Conservation (phyloP, 345 rosid species). For the Jatropha curcas region DNA sequence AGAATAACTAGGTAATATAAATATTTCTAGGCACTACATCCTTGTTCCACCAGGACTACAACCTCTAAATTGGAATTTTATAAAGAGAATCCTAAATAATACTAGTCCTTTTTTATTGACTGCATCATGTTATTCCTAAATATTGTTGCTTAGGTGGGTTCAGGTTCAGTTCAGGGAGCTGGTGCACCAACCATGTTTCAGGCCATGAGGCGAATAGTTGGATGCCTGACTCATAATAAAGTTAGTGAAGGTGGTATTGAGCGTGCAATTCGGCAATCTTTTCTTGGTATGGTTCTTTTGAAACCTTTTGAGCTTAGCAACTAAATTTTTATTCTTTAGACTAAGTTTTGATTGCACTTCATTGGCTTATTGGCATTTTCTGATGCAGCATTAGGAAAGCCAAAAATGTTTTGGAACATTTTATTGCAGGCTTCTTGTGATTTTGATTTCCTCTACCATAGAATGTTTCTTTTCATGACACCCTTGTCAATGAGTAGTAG, state of each 20-base stretch:
- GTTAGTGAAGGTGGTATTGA: slow-evolving; percentile 61
- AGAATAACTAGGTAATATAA: background rate
- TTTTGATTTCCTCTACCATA: background rate
- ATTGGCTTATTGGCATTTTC: background rate
- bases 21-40: background rate
- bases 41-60: background rate
- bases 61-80: background rate
- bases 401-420: background rate
- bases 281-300: slow-evolving; percentile 60
- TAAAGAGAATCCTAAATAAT: background rate
- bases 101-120: background rate
- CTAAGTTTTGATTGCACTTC: background rate
- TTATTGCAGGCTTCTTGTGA: background rate
- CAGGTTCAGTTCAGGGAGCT: slow-evolving; percentile 88
- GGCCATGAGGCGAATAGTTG: slow-evolving; percentile 81
- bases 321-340: background rate
- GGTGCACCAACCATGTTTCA: slow-evolving; percentile 95
- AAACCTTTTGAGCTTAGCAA: slow-evolving; percentile 1
- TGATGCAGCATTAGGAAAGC: background rate
- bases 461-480: background rate
- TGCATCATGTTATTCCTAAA: slow-evolving; percentile 4
- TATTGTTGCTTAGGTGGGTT: slow-evolving; percentile 70
- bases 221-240: slow-evolving; percentile 57
- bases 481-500: background rate
- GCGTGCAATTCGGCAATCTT: slow-evolving; percentile 76